phyloP scores from a whole-genome alignment of 2,329 filamentous ascomycete species.

The Diaporthe citriasiana region DNA sequence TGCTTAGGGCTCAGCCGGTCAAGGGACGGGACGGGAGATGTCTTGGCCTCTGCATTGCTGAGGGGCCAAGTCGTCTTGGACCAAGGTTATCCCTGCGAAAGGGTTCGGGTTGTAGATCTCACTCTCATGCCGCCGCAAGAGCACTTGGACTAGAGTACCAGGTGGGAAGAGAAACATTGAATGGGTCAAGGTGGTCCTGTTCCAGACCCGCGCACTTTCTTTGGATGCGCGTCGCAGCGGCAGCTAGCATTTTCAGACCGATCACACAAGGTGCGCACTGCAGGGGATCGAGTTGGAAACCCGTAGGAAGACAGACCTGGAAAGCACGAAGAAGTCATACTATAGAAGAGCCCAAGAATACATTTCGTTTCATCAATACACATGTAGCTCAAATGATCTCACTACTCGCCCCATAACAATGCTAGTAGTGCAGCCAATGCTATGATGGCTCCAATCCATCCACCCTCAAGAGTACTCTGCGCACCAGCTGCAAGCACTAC shows the following conservation, averaged over 20 bases:
- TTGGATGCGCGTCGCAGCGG: neutral
- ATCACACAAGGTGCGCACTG: neutral
- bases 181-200: neutral
- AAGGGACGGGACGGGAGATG: slow-evolving; percentile 7
- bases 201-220: no score
- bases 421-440: neutral
- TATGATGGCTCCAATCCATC: slow-evolving; percentile 1
- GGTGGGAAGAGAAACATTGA: neutral
- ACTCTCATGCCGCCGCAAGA: neutral
- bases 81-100: slow-evolving; percentile 20
- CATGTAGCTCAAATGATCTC: no score
- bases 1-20: slow-evolving; percentile 3
- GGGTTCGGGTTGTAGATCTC: slow-evolving; percentile 18
- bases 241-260: neutral
- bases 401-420: neutral
- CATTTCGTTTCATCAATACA: neutral
- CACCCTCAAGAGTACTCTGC: neutral
- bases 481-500: slow-evolving; percentile 4
- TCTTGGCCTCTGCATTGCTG: slow-evolving; percentile 13
- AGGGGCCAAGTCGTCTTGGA: slow-evolving; percentile 2
- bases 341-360: neutral
- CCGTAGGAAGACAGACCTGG: neutral
- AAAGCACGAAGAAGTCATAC: neutral
- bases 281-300: neutral
- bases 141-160: neutral